phyloP scores from a whole-genome alignment of 176 grass and related monocot genomes.

The Triticum turgidum region DNA sequence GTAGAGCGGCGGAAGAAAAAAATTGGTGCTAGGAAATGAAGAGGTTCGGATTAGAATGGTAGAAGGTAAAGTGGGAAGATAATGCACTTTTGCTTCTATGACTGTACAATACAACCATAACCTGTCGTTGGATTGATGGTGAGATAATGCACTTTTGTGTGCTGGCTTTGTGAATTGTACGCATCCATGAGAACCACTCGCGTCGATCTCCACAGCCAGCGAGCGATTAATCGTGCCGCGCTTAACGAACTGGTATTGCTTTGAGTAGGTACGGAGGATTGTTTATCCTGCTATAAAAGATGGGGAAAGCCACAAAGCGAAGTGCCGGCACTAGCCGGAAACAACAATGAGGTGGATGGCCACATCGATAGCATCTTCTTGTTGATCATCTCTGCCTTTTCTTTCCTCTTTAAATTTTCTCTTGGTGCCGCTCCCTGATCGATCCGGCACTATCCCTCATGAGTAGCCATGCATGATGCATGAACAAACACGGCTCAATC shows the following conservation, averaged over 20 bases:
- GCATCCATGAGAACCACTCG: neutral
- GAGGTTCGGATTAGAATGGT: no score
- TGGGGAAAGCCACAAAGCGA: neutral
- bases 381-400: neutral
- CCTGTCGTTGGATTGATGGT: neutral
- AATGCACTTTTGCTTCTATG: neutral
- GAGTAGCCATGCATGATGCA: neutral
- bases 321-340: neutral
- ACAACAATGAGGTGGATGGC: neutral
- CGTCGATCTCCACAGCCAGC: neutral
- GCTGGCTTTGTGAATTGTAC: no score
- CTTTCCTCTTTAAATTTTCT: no score
- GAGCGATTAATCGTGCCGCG: neutral
- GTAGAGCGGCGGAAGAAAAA: no score
- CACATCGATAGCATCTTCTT: neutral
- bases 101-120: no score
- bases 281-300: neutral
- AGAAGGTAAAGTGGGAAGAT: no score
- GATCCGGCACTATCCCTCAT: neutral
- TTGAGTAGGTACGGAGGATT: constrained; percentile 11
- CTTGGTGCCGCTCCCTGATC: neutral
- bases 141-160: neutral
- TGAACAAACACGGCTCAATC: neutral
- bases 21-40: no score
- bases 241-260: constrained; percentile 27